Percentiles rank a stretch among this genome's conserved stretches.
Evolutionary conservation across 352 stramenopile species (phyloP).

Genomic region (Phytophthora kernoviae): DNA sequence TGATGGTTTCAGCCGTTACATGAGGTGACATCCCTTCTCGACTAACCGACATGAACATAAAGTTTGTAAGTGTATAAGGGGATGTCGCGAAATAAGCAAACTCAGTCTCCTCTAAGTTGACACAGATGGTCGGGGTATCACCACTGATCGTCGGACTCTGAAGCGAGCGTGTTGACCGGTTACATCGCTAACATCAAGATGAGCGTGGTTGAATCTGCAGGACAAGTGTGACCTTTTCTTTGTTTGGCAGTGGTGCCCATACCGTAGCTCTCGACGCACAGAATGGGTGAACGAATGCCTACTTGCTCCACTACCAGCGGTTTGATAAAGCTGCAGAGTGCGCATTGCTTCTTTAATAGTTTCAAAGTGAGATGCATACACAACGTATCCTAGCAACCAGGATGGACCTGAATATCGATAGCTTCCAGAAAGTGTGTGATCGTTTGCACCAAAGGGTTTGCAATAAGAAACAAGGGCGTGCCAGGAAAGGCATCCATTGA

Average conservation of each 20-base stretch:
- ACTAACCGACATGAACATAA: not conserved
- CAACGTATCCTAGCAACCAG: no score
- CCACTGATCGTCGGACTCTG: not conserved
- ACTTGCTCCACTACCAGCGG: no score
- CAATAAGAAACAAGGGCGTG: conserved; percentile 34
- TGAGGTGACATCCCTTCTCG: conserved; percentile 15
- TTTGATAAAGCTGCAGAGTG: no score
- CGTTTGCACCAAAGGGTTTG: not conserved
- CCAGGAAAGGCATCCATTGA: not conserved
- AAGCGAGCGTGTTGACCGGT: conserved; percentile 1
- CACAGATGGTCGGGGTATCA: conserved; percentile 1
- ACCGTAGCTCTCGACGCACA: no score
- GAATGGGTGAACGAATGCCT: no score
- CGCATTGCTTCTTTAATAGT: no score
- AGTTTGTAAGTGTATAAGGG: not conserved
- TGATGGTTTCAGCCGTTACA: conserved; percentile 18
- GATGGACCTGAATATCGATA: no score
- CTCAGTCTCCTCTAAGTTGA: conserved; percentile 1
- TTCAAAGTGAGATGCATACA: no score
- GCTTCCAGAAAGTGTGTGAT: no score
- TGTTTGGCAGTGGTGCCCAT: not conserved
- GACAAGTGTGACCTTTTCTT: not conserved
- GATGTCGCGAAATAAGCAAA: conserved; percentile 16
- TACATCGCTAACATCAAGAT: conserved; percentile 10
- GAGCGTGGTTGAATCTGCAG: conserved; percentile 24